Evolutionary conservation across 2,329 filamentous ascomycete species (phyloP).

Genomic region (Xylariaceae sp.): DNA sequence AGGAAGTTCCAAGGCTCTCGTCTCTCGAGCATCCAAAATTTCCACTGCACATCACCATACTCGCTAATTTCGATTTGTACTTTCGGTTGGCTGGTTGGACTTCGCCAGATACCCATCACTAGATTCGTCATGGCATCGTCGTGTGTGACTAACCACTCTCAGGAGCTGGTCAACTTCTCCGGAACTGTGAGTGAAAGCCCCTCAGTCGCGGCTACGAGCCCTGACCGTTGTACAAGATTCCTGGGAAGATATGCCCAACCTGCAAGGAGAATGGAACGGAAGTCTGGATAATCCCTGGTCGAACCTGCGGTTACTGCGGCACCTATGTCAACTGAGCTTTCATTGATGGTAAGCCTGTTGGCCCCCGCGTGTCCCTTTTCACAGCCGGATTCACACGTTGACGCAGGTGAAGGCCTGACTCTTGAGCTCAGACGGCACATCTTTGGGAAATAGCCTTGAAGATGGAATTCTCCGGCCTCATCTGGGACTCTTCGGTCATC

Average conservation of each 20-base stretch:
- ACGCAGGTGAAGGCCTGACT: too few relatives aligned
- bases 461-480: too few relatives aligned
- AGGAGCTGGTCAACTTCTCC: slow-evolving; percentile 10
- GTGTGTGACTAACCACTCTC: slow-evolving; percentile 2
- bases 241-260: slow-evolving; percentile 16
- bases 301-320: slow-evolving; percentile 16
- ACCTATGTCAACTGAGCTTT: slow-evolving; percentile 15
- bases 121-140: slow-evolving; percentile 7
- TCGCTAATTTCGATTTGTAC: neutral
- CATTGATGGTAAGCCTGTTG: too few relatives aligned
- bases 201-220: neutral
- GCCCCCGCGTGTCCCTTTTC: too few relatives aligned
- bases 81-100: too few relatives aligned
- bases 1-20: too few relatives aligned
- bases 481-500: too few relatives aligned
- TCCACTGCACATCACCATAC: neutral
- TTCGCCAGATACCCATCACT: too few relatives aligned
- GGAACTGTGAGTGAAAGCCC: slow-evolving; percentile 7
- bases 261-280: slow-evolving; percentile 11
- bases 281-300: slow-evolving; percentile 16
- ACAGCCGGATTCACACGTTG: too few relatives aligned
- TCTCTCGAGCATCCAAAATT: too few relatives aligned
- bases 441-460: too few relatives aligned
- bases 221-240: slow-evolving; percentile 11
- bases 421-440: too few relatives aligned